Percentiles rank a stretch among this genome's conserved stretches.
Conservation (phyloP, 192 early-diverging fungal species). For the Lobosporangium transversale region DNA sequence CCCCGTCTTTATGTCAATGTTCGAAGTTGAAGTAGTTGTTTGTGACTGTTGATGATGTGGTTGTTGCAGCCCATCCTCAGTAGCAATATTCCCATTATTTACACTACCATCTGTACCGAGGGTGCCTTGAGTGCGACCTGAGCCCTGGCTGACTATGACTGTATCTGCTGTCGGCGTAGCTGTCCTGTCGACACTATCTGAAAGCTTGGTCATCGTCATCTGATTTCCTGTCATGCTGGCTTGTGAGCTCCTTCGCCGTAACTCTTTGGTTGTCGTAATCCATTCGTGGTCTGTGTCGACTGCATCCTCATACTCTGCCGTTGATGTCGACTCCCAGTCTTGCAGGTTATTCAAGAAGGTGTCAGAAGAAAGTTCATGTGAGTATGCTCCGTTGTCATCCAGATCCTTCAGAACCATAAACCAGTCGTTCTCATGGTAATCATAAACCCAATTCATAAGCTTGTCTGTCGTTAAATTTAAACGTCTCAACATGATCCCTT, state of each 20-base stretch:
- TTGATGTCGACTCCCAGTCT: constrained; percentile 49
- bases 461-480: constrained; percentile 27
- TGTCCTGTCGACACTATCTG: constrained; percentile 10
- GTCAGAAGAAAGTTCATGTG: constrained; percentile 27
- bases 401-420: constrained; percentile 38
- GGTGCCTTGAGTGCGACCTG: neutral
- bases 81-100: neutral
- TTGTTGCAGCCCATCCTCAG: constrained; percentile 1
- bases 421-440: constrained; percentile 46
- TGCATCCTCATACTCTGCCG: constrained; percentile 39
- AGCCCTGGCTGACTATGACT: neutral
- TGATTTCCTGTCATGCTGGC: neutral
- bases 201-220: neutral
- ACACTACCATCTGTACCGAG: neutral
- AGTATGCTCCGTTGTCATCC: constrained; percentile 39
- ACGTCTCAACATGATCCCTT: constrained; percentile 33
- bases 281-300: constrained; percentile 48
- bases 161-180: constrained; percentile 23
- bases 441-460: constrained; percentile 35
- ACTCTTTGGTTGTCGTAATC: constrained; percentile 30
- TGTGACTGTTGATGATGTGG: neutral
- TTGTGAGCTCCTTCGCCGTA: constrained; percentile 32
- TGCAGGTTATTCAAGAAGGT: constrained; percentile 32
- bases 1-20: constrained; percentile 6
- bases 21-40: neutral